Evolutionary conservation across 2,329 filamentous ascomycete species (phyloP), one percentile per base, ranked within the genome.

Genomic region (Pseudocercospora macadamiae): DNA sequence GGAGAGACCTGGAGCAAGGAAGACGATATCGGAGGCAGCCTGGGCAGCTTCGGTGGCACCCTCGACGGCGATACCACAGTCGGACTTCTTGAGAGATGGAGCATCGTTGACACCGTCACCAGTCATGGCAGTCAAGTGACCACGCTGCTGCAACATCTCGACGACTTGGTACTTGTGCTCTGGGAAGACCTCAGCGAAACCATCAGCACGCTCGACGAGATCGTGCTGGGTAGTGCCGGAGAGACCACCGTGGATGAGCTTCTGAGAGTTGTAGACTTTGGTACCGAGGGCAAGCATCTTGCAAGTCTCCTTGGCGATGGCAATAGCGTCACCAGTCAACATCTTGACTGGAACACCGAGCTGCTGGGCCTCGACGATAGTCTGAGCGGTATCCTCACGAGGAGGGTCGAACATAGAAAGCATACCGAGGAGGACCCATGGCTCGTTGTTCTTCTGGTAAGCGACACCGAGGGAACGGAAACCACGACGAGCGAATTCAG

Each of bases 351-450:
- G 86, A 30, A 91, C 87, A 81, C 88, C 88, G 58, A 91, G 86
- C 74, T 88, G 83, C 75, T 89, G 86, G 64, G 88, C 88, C 78
- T 91, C 88, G 70, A 89, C 79, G 71, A 91, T 90, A 66, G 88
- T 91, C 79, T 90, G 87, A 65, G 88, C 88, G 63, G 89, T 91
- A 75, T 91, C 88, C 70, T 89, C 87, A 81, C 88, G 88, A 62
- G 88, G 88, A 71, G 88, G 88, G 74, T 91, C 88, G 79, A 91
- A 91, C 86, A 91, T 89, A 71, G 88, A 89, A 75, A 91, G 82
- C 80, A 91, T 86, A 75, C 88, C 88, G 60, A 90, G 84, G 62
- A 91, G 80, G 70, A 88, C 82, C 89, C 88, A 89, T 72, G 82
- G 84, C 74, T 86, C 86, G 69, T 89, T 83, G 76, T 89, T 89